Conservation (phyloP, 805 yeast species). For the Starmera dryadoides region DNA sequence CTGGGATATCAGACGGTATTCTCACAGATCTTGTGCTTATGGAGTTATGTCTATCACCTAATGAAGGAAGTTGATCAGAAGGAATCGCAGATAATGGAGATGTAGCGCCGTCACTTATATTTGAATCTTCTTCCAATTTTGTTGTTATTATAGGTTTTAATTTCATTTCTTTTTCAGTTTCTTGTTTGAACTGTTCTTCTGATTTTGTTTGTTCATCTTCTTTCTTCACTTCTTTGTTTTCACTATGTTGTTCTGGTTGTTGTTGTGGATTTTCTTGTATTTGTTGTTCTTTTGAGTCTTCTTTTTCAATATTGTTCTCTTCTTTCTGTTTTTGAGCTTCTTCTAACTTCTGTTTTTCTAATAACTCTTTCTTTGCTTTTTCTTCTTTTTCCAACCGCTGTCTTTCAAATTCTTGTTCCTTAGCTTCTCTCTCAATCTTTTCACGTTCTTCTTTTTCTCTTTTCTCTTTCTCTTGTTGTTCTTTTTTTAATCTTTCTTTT, state of each 20-base stretch:
- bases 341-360: neutral
- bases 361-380: neutral
- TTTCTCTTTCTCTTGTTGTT: neutral
- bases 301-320: conserved; percentile 8
- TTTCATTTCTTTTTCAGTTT: neutral
- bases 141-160: neutral
- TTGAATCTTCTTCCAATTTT: conserved; percentile 3
- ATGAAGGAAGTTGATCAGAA: neutral
- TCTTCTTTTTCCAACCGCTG: neutral
- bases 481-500: conserved; percentile 1
- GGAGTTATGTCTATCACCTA: neutral
- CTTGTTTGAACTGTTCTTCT: conserved; percentile 3
- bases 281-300: conserved; percentile 6
- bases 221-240: conserved; percentile 2
- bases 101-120: conserved; percentile 1
- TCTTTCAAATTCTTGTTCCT: conserved; percentile 1
- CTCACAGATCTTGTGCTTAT: neutral
- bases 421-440: neutral
- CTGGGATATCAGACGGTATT: neutral
- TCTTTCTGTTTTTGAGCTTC: neutral
- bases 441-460: neutral
- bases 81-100: neutral
- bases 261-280: neutral
- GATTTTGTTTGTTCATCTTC: conserved; percentile 10
- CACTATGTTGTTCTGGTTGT: neutral